Conservation (phyloP, 148 eudicot genomes). For the Limonium bicolor region DNA sequence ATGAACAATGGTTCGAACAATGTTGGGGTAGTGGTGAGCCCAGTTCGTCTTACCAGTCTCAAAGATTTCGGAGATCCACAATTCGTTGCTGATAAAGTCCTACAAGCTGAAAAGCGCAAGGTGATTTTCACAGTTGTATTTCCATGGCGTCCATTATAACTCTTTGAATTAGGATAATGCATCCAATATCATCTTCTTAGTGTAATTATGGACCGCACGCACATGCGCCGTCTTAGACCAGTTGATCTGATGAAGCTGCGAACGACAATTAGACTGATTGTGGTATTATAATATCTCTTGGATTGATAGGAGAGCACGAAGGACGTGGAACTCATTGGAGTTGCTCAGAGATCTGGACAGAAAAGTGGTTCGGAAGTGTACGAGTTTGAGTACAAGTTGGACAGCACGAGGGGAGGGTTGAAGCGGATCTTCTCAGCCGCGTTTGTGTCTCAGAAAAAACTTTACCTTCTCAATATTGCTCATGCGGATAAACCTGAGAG, state of each 20-base stretch:
- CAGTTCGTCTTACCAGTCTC: conserved; percentile 51
- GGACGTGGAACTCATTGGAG: conserved; percentile 53
- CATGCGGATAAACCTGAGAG: conserved; percentile 60
- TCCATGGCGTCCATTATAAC: too few species aligned
- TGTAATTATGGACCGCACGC: too few species aligned
- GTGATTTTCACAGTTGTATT: too few species aligned
- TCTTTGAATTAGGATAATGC: too few species aligned
- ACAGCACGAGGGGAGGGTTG: conserved; percentile 84
- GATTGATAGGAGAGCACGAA: conserved; percentile 79
- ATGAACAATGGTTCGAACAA: conserved; percentile 51
- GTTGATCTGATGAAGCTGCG: too few species aligned
- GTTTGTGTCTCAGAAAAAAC: conserved; percentile 62
- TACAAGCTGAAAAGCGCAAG: conserved; percentile 87
- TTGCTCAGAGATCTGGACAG: conserved; percentile 51
- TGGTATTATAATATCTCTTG: background rate
- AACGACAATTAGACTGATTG: too few species aligned
- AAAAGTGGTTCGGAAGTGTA: conserved; percentile 40
- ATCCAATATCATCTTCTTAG: too few species aligned
- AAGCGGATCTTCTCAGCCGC: conserved; percentile 83
- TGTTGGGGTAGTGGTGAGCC: conserved; percentile 69
- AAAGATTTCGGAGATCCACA: conserved; percentile 70
- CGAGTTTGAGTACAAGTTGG: conserved; percentile 69
- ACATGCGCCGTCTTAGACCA: too few species aligned
- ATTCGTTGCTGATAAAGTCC: conserved; percentile 74
- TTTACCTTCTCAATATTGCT: conserved; percentile 69